Evolutionary conservation across 306 rosid species (phyloP), one percentile per base, ranked within the genome.

Genomic region (Vigna hirtella): DNA sequence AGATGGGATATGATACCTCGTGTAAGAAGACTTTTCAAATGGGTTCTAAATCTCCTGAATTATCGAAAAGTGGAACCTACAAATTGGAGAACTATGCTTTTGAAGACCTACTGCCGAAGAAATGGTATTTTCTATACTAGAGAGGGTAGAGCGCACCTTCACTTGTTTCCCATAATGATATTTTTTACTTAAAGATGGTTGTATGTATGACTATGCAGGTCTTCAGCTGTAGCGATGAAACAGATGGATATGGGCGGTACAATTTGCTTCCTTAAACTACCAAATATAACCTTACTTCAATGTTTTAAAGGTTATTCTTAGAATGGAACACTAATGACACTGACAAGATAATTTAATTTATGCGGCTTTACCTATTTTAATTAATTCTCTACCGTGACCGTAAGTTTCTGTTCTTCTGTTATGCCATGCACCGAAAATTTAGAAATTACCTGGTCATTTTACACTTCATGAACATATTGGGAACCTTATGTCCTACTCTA

Each of bases 171-270:
- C 40, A 28, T 24, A 72, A 67, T 55, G 67, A 50, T 52, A 78
- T 45, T 68, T 55, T 67, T 71, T 9, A 80, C 77, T 66, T 77
- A 51, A 77, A 83, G 76, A 75, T 66, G 42, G 18, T 81, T 72
- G 55, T 82, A 50, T 78, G 63, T 82, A 59, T 77, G 59, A 74
- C 56, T 76, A 66, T 77, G 76, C 83, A 94, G 98, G 89, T 74
- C 78, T 83, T 82, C 88, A 49, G 61, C 85, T 43, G 73, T 76
- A 66, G 77, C 71, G 75, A 78, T 53, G 87, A 79, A 89, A 81
- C 84, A 78, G 85, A 83, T 86, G 73, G 83, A 89, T 83, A 53
- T 73, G 76, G 49, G 52, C 56, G 97, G 97, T 92, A 78, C 83
- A 83, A 34, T 76, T 53, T 69, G 61, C 81, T 81, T 66, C 51